A percentile compares a stretch with the other conserved stretches of the same genome.
Conservation (phyloP, 2,329 filamentous ascomycete species). For the Zopfia rhizophila region DNA sequence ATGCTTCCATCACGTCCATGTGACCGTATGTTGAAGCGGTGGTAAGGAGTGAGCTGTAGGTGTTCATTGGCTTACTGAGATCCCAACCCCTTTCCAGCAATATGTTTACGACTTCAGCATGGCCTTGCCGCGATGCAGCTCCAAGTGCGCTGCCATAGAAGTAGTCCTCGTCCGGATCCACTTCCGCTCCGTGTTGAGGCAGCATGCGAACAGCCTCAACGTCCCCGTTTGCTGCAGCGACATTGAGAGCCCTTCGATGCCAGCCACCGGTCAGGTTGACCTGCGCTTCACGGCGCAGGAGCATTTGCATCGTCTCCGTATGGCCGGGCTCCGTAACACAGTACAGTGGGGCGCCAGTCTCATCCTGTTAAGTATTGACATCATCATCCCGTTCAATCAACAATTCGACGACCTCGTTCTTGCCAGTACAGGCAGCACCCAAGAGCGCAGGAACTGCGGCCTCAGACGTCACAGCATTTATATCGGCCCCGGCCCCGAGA, state of each 20-base stretch:
- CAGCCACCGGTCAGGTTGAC: constrained; percentile 27
- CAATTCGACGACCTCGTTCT: constrained; percentile 24
- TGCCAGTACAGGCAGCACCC: constrained; percentile 26
- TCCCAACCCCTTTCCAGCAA: constrained; percentile 31
- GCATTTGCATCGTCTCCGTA: constrained; percentile 17
- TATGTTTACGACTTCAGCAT: constrained; percentile 28
- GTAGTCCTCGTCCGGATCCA: constrained; percentile 34
- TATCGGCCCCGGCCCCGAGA: constrained; percentile 27
- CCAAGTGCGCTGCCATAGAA: constrained; percentile 32
- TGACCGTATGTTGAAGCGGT: constrained; percentile 37
- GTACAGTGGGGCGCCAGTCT: constrained; percentile 30
- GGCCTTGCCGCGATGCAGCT: constrained; percentile 28
- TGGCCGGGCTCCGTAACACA: constrained; percentile 23
- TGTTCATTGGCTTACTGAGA: constrained; percentile 27
- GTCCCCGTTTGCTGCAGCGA: constrained; percentile 31
- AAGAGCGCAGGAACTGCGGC: constrained; percentile 24
- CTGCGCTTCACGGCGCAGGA: constrained; percentile 25
- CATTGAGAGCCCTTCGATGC: constrained; percentile 25
- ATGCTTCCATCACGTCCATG: constrained; percentile 25
- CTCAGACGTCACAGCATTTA: constrained; percentile 17
- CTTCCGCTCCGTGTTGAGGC: constrained; percentile 28
- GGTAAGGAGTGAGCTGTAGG: constrained; percentile 30
- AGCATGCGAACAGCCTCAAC: constrained; percentile 26
- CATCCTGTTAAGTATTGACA: constrained; percentile 17
- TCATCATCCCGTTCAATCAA: constrained; percentile 28